A percentile compares a stretch with the other conserved stretches of the same genome.
These are phyloP conservation scores for Euphorbia schlechtendalii DNA, from an alignment of 441 rosid species.

Conservation along the genomic window DNA sequence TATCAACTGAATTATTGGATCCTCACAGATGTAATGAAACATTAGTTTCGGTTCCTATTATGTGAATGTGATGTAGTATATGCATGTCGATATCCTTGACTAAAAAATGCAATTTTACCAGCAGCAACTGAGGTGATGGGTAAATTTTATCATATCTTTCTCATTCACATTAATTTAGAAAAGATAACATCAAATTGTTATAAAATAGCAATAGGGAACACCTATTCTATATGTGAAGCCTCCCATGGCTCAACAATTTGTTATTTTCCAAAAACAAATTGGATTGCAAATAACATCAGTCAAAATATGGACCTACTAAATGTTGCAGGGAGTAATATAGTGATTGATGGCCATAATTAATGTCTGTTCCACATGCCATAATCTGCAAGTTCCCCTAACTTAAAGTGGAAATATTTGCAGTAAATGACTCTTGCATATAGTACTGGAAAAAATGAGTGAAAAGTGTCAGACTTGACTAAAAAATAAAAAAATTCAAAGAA, in stretches of 20 bases:
- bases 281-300: neutral
- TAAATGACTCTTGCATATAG: too few relatives aligned
- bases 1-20: neutral
- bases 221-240: neutral
- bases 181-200: neutral
- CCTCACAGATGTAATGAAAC: neutral
- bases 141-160: neutral
- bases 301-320: neutral
- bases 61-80: neutral
- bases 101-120: neutral
- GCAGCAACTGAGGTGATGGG: neutral
- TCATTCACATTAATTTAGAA: neutral
- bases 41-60: neutral
- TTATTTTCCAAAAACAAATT: neutral
- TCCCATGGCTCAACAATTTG: neutral
- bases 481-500: conserved; percentile 2
- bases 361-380: conserved; percentile 4
- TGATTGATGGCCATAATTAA: neutral
- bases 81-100: neutral
- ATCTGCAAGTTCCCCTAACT: neutral
- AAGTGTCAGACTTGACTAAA: conserved; percentile 3
- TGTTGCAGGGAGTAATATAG: neutral
- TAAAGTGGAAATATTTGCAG: neutral
- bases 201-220: neutral
- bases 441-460: neutral